These are phyloP conservation scores for Trametes punicea DNA, from an alignment of 768 basidiomycete species.

Conservation along the genomic window DNA sequence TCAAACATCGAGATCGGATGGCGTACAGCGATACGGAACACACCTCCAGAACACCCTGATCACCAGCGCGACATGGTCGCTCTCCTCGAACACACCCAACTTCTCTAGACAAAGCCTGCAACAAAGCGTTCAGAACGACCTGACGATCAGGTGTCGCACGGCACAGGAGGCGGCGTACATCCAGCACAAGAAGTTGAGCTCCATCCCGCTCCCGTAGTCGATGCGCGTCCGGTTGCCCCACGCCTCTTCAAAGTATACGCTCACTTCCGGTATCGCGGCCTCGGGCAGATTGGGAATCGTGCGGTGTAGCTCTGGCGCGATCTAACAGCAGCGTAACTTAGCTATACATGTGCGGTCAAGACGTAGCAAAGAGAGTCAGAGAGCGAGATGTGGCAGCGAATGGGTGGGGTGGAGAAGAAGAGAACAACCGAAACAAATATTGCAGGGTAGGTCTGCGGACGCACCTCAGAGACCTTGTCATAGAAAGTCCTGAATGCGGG, in stretches of 20 bases:
- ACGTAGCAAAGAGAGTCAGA: no score
- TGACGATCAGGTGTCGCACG: neutral
- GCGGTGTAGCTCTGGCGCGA: conserved; percentile 58
- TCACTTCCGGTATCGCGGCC: conserved; percentile 64
- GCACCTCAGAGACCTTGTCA: conserved; percentile 72
- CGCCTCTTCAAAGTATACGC: conserved; percentile 76
- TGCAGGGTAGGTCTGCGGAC: conserved; percentile 2
- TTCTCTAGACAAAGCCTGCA: conserved; percentile 76
- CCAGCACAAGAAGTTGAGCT: conserved; percentile 96
- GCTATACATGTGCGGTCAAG: no score
- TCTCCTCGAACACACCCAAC: conserved; percentile 57
- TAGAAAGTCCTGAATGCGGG: conserved; percentile 94
- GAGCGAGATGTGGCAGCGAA: no score
- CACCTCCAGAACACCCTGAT: conserved; percentile 87
- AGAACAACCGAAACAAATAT: neutral
- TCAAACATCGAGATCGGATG: no score
- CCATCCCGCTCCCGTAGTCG: conserved; percentile 99
- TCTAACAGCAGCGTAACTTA: neutral
- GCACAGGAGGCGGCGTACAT: conserved; percentile 51
- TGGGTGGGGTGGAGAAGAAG: no score
- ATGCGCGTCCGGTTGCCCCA: conserved; percentile 93
- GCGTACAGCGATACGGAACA: conserved; percentile 8
- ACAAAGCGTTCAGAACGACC: neutral
- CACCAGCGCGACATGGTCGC: conserved; percentile 75
- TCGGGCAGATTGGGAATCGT: conserved; percentile 53